These are phyloP conservation scores for Phytophthora parvispora DNA, from an alignment of 352 stramenopile species.

Conservation along the genomic window DNA sequence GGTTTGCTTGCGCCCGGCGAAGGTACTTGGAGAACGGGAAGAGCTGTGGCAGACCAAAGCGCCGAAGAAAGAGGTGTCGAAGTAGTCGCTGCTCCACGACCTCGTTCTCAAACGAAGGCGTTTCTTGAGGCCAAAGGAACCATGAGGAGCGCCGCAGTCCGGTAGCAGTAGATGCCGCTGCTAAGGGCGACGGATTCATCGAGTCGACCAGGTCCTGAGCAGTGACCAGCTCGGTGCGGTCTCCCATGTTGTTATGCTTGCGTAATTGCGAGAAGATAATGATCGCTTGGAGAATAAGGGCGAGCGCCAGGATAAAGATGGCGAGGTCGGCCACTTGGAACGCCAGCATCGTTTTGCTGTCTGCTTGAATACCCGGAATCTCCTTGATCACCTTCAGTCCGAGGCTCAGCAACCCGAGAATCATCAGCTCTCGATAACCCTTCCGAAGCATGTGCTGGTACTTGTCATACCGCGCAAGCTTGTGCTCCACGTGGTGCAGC, in stretches of 20 bases:
- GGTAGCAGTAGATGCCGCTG: constrained; percentile 1
- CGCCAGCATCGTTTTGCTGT: constrained; percentile 50
- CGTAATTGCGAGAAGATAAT: constrained; percentile 58
- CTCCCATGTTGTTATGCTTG: constrained; percentile 42
- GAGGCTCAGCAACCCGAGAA: constrained; percentile 69
- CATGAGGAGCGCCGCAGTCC: neutral
- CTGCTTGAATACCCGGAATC: constrained; percentile 26
- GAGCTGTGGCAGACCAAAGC: constrained; percentile 57
- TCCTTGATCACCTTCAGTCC: constrained; percentile 64
- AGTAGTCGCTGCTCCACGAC: constrained; percentile 48
- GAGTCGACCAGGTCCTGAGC: constrained; percentile 49
- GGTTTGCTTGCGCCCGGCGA: constrained; percentile 73
- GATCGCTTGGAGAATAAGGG: constrained; percentile 62
- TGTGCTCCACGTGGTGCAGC: constrained; percentile 61
- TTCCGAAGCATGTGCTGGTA: constrained; percentile 81
- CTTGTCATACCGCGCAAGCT: constrained; percentile 63
- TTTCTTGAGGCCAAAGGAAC: constrained; percentile 4
- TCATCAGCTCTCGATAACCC: constrained; percentile 68
- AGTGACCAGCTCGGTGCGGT: constrained; percentile 58
- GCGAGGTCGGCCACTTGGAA: constrained; percentile 67
- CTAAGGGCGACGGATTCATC: constrained; percentile 11
- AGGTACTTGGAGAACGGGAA: constrained; percentile 86
- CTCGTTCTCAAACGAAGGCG: constrained; percentile 18
- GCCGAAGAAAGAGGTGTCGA: constrained; percentile 55
- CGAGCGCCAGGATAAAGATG: constrained; percentile 65